Percentiles rank a stretch among this genome's conserved stretches.
These are phyloP conservation scores for Spergularia bocconei DNA, from an alignment of 148 eudicot genomes.

Conservation along the genomic window DNA sequence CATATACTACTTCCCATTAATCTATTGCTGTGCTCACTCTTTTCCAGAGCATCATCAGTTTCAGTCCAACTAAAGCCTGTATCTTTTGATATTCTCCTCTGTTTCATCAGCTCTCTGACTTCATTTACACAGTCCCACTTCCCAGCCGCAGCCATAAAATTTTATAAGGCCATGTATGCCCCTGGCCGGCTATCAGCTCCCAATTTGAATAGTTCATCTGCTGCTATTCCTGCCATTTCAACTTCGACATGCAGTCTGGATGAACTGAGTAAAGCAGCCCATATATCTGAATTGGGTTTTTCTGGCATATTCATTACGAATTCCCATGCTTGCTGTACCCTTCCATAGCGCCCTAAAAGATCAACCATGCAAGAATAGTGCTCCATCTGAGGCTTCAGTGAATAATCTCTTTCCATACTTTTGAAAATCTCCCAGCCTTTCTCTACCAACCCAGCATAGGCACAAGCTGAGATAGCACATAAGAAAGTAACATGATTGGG, in stretches of 20 bases:
- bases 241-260: conserved; percentile 72
- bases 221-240: conserved; percentile 69
- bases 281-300: conserved; percentile 81
- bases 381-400: conserved; percentile 81
- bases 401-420: conserved; percentile 67
- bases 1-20: conserved; percentile 4
- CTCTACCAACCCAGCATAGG: conserved; percentile 66
- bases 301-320: conserved; percentile 68
- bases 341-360: conserved; percentile 78
- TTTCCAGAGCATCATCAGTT: conserved; percentile 36
- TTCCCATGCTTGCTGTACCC: conserved; percentile 56
- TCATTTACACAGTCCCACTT: conserved; percentile 74
- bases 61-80: conserved; percentile 84
- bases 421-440: conserved; percentile 66
- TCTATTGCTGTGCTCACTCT: neutral
- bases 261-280: conserved; percentile 89
- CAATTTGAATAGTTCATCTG: conserved; percentile 62
- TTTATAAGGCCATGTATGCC: conserved; percentile 75
- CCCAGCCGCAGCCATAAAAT: conserved; percentile 79
- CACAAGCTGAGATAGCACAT: conserved; percentile 82
- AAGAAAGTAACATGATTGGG: conserved; percentile 81
- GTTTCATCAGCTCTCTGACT: conserved; percentile 78
- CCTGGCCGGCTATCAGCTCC: conserved; percentile 58
- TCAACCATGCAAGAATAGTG: conserved; percentile 96
- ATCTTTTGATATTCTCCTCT: conserved; percentile 60